Evolutionary conservation across 306 rosid genomes (phyloP).

Genomic region (Bauhinia variegata): DNA sequence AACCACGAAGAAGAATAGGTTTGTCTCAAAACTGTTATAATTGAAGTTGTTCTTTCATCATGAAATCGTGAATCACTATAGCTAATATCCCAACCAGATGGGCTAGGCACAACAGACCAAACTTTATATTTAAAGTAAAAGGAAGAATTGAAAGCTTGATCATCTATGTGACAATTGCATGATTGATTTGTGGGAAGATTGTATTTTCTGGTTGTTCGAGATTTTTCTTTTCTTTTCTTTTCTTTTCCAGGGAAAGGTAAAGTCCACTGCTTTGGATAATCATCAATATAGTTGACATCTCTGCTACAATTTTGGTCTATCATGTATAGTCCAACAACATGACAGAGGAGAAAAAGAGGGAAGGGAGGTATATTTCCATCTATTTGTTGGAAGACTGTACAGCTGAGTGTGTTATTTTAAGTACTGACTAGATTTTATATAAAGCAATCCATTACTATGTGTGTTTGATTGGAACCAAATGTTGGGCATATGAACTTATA

Average conservation of each 20-base stretch:
- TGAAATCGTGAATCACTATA: not conserved
- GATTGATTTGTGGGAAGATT: slow-evolving; percentile 33
- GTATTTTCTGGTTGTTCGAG: slow-evolving; percentile 37
- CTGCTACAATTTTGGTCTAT: slow-evolving; percentile 42
- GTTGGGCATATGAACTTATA: slow-evolving; percentile 28
- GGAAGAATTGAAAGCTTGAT: slow-evolving; percentile 12
- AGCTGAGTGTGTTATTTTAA: slow-evolving; percentile 25
- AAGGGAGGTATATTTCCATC: slow-evolving; percentile 18
- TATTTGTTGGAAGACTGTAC: slow-evolving; percentile 6
- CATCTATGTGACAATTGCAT: slow-evolving; percentile 26
- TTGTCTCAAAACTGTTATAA: slow-evolving; percentile 34
- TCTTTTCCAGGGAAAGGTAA: slow-evolving; percentile 50
- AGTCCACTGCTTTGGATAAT: slow-evolving; percentile 46
- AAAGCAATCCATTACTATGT: slow-evolving; percentile 16
- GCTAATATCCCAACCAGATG: slow-evolving; percentile 3
- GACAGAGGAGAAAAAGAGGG: slow-evolving; percentile 34
- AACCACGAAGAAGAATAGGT: slow-evolving; percentile 87
- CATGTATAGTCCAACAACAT: slow-evolving; percentile 31
- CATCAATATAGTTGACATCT: slow-evolving; percentile 39
- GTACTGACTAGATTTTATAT: slow-evolving; percentile 13
- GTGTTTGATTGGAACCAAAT: slow-evolving; percentile 24
- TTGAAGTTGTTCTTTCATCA: slow-evolving; percentile 14
- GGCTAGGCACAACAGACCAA: slow-evolving; percentile 21
- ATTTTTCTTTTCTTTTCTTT: slow-evolving; percentile 18
- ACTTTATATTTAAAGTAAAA: slow-evolving; percentile 18